Evolutionary conservation across 192 early-diverging fungal species (phyloP), one percentile per base, ranked within the genome.

Genomic region (Entrophospora sp.): DNA sequence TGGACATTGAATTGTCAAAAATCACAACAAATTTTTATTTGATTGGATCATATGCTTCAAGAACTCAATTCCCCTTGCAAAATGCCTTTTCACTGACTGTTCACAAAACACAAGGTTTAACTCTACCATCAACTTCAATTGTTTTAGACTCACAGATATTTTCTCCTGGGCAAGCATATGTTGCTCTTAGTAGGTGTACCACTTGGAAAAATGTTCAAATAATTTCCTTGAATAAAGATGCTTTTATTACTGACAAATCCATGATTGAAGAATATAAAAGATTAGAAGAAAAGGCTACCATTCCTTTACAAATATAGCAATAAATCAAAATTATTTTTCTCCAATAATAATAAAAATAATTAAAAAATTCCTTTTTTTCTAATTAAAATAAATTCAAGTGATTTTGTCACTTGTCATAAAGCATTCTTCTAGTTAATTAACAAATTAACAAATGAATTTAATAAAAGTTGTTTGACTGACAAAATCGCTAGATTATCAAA

Each of bases 201-300:
- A 46, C 22, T 56, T 58, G 22, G 22, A 31, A 20, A 24, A 42
- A 43, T 61, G 53, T 46, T 73, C 48, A 34, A 70, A 70, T 22
- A 59, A 66, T 18, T 73, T 53, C 12, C 5, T 25, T 55, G 69
- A 45, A 52, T 70, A 70, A n/a, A 44, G 46, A 38, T 40, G 43
- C n/a, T 20, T 45, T 45, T 45, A 10, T 3, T 18, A 20, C 22
- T 22, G 43, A 45, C 22, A 45, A 30, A 45, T 73, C 45, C 34
- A 45, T 45, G 43, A 45, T 45, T 45, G 5, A 45, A 20, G 43
- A 45, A 45, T 45, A 20, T 22, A 3, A 45, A 20, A 45, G 43
- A 45, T 45, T 45, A n/a, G 18, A 45, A 45, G 0, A 5, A 22
- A 45, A 10, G 22, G 68, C 55, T 30, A 59, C 51, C 28, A 5